These are phyloP conservation scores for Geosmithia morbida DNA, from an alignment of 2,329 filamentous ascomycete species.

Conservation along the genomic window DNA sequence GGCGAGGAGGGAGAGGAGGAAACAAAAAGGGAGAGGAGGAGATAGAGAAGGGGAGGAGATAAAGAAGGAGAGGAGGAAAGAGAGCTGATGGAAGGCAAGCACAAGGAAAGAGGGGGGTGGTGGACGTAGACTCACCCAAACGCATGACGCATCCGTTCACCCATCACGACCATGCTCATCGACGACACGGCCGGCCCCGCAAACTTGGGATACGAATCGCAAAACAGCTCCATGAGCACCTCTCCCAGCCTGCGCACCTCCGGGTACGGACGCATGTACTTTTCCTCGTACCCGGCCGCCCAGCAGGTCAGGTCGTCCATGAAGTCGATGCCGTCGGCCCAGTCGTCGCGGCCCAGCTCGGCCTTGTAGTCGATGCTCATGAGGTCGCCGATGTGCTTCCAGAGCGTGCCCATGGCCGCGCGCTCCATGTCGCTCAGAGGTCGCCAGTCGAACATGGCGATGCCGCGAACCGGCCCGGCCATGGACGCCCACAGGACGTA, in stretches of 20 bases:
- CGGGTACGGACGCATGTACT: constrained; percentile 38
- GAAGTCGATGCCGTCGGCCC: constrained; percentile 37
- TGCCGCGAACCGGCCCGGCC: constrained; percentile 49
- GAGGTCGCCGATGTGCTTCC: constrained; percentile 56
- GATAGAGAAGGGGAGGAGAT: too few relatives aligned
- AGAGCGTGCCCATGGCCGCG: constrained; percentile 53
- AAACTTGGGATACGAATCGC: constrained; percentile 35
- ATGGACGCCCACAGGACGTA: constrained; percentile 42
- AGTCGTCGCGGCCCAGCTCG: constrained; percentile 19
- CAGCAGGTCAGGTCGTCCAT: constrained; percentile 30
- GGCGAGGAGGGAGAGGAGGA: not conserved
- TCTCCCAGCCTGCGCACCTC: constrained; percentile 38
- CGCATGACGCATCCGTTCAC: constrained; percentile 44
- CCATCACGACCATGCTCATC: constrained; percentile 45
- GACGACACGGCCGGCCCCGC: constrained; percentile 31
- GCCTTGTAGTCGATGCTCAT: constrained; percentile 46
- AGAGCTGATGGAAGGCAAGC: not conserved
- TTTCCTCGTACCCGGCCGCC: constrained; percentile 41
- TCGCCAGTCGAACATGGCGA: constrained; percentile 57
- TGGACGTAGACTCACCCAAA: constrained; percentile 43
- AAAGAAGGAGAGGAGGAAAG: too few relatives aligned
- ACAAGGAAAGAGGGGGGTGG: too few relatives aligned
- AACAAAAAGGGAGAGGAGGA: too few relatives aligned
- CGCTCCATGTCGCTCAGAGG: constrained; percentile 49
- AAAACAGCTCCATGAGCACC: constrained; percentile 44